Evolutionary conservation across 352 stramenopile genomes (phyloP).

Genomic region (Phytopythium kandeliae): DNA sequence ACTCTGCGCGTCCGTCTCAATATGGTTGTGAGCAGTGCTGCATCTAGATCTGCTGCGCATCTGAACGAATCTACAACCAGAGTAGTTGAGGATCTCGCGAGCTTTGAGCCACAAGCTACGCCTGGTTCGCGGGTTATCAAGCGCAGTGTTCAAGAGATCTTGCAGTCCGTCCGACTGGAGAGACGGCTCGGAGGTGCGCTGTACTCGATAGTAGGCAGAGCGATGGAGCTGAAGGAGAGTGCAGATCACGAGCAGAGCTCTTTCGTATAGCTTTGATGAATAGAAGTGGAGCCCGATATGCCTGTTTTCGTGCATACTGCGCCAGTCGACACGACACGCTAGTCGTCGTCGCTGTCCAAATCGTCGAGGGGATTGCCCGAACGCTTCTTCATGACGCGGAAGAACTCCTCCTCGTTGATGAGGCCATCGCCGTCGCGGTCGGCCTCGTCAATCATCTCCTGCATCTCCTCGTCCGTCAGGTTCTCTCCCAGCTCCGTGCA

Average conservation of each 20-base stretch:
- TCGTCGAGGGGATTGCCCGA: constrained; percentile 91
- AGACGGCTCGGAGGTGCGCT: constrained; percentile 23
- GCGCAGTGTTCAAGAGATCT: constrained; percentile 67
- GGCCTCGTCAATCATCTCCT: constrained; percentile 96
- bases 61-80: neutral
- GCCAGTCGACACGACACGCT: too few species aligned
- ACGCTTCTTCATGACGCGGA: constrained; percentile 94
- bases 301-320: too few species aligned
- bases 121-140: constrained; percentile 34
- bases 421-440: constrained; percentile 91
- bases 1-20: constrained; percentile 41
- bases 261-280: neutral
- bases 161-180: constrained; percentile 42
- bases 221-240: neutral
- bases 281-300: neutral
- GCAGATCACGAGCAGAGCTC: neutral
- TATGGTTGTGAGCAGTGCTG: constrained; percentile 12
- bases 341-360: constrained; percentile 89
- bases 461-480: constrained; percentile 75
- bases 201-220: constrained; percentile 4
- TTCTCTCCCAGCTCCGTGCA: constrained; percentile 78
- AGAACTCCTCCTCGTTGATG: constrained; percentile 95
- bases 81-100: neutral
- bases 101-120: neutral
- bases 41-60: neutral